phyloP scores from a whole-genome alignment of 495 filamentous ascomycete genomes.

The Clohesyomyces aquaticus region DNA sequence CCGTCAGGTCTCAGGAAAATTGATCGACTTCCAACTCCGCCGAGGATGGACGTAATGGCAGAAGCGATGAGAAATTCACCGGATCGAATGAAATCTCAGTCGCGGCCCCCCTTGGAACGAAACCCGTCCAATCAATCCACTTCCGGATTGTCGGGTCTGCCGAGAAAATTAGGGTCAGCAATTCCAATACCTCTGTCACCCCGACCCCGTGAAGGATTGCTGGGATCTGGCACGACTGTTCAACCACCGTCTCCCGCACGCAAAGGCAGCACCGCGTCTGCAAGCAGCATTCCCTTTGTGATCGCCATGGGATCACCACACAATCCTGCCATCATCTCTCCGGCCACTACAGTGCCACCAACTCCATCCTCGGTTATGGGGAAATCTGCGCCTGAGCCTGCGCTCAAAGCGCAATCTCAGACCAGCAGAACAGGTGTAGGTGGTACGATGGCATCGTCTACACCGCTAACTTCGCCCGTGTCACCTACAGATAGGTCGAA shows the following conservation, averaged over 20 bases:
- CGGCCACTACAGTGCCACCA: slow-evolving; percentile 11
- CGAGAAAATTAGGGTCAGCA: no score
- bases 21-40: slow-evolving; percentile 11
- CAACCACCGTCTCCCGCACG: slow-evolving; percentile 16
- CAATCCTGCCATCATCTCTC: slow-evolving; percentile 35
- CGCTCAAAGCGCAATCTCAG: slow-evolving; percentile 6
- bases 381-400: slow-evolving; percentile 4
- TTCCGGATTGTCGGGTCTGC: neutral
- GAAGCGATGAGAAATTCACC: slow-evolving; percentile 37
- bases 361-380: slow-evolving; percentile 28
- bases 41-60: slow-evolving; percentile 36
- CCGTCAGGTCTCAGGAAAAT: neutral
- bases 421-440: slow-evolving; percentile 24
- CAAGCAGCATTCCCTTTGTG: slow-evolving; percentile 34
- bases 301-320: slow-evolving; percentile 39
- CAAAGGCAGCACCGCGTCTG: slow-evolving; percentile 17
- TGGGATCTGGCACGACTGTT: slow-evolving; percentile 13
- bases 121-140: neutral
- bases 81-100: slow-evolving; percentile 5
- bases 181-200: slow-evolving; percentile 17
- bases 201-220: slow-evolving; percentile 14
- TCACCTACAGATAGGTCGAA: slow-evolving; percentile 14
- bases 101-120: slow-evolving; percentile 1
- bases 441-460: slow-evolving; percentile 33
- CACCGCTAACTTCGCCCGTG: slow-evolving; percentile 19